Percentiles rank a stretch among this genome's conserved stretches.
phyloP scores from a whole-genome alignment of 1,139 yeast genomes.

The Kurtzmaniella quercitrusa region DNA sequence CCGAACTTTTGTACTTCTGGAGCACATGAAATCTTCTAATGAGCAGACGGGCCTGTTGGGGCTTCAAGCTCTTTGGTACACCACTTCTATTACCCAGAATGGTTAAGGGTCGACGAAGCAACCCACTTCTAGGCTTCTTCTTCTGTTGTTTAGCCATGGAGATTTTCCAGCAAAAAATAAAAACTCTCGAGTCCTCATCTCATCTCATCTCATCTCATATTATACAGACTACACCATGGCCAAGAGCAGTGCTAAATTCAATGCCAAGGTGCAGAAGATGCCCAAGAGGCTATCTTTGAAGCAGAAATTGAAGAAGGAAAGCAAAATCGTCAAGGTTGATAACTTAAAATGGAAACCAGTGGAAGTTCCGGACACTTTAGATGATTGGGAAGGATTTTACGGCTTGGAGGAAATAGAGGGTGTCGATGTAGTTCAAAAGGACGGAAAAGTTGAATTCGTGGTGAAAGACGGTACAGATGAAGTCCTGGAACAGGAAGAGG shows the following conservation, averaged over 20 bases:
- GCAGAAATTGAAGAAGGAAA: constrained; percentile 28
- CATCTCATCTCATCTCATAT: neutral
- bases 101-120: constrained; percentile 11
- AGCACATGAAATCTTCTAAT: constrained; percentile 67
- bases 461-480: constrained; percentile 39
- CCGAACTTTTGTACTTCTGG: constrained; percentile 43
- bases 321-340: constrained; percentile 46
- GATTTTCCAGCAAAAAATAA: neutral
- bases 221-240: constrained; percentile 3
- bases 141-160: neutral
- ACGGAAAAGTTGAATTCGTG: constrained; percentile 62
- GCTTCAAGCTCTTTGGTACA: constrained; percentile 45
- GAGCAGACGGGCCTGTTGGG: constrained; percentile 60
- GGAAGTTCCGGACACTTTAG: constrained; percentile 77
- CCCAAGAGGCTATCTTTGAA: constrained; percentile 25
- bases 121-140: constrained; percentile 2
- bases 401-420: constrained; percentile 95
- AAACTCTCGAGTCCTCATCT: constrained; percentile 4
- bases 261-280: constrained; percentile 8
- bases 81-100: constrained; percentile 15
- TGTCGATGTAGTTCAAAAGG: constrained; percentile 67
- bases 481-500: constrained; percentile 9
- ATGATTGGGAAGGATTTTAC: constrained; percentile 83
- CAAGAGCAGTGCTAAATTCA: constrained; percentile 1
- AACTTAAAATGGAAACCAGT: constrained; percentile 75